Base-by-base conservation (phyloP, 352 stramenopile genomes). In the Ophiocytium majus region DNA sequence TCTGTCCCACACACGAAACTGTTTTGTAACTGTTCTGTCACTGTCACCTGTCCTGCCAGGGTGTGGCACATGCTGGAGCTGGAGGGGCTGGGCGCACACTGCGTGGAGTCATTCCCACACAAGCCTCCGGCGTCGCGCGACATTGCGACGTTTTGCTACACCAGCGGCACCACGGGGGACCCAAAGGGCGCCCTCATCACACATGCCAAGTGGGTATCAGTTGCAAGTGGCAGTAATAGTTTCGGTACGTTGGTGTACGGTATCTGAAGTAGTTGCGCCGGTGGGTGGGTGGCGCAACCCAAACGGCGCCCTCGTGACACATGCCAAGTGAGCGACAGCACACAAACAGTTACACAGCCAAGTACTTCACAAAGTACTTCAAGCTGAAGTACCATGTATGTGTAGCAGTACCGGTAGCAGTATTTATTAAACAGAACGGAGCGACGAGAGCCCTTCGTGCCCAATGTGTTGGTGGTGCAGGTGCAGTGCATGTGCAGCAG, bases 131-230 rank as follows among this genome's bases (percentile, higher is more conserved):
- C 91, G 50, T 81, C 86, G 35, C 86, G 89, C 0, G 96, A 98
- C 89, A 86, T 99, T 23, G 94, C 94, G 23, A 98, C 96, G 57
- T 90, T 98, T 83, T 97, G 93, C 91, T 98, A 98, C 91, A 98
- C 95, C 5, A 98, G 92, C 1, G 96, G 96, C 33, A 99, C 96
- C 32, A 99, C 95, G 35, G 96, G 96, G 23, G 93, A 97, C 90
- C 96, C 97, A 37, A 98, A 98, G 91, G 96, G 96, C 10, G 97
- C 95, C 23, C 92, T 99, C 34, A 89, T 99, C 19, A 93, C 92
- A 37, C 96, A 99, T 90, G 79, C 89, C 50, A 96, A 95, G 49
- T 85, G 35, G 14, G 66, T 78, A 5, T 17, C 14, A 43, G 5
- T n/a, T n/a, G n/a, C n/a, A n/a, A n/a, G n/a, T n/a, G n/a, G n/a